phyloP scores from a whole-genome alignment of 2,329 filamentous ascomycete genomes.

The Coniochaeta pulveracea region DNA sequence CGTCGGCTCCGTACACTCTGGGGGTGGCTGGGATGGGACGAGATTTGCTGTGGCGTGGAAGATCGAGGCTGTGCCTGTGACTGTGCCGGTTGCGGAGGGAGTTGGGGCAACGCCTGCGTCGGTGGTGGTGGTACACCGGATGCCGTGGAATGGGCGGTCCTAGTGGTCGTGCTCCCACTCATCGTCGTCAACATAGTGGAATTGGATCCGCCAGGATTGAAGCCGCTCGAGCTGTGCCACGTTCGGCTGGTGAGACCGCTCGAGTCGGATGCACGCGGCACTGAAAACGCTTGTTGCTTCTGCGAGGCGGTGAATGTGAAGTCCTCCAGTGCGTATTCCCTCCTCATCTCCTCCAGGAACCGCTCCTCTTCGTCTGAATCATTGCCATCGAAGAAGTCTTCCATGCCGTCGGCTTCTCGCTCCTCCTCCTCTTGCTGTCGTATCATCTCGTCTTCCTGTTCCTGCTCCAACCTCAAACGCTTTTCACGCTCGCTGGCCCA shows the following conservation, averaged over 20 bases:
- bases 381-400: slow-evolving; percentile 52
- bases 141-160: slow-evolving; percentile 17
- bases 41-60: slow-evolving; percentile 17
- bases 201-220: slow-evolving; percentile 63
- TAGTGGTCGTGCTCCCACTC: slow-evolving; percentile 40
- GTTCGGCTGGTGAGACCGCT: slow-evolving; percentile 68
- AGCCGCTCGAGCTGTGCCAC: slow-evolving; percentile 70
- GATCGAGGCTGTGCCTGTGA: too few species aligned
- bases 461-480: slow-evolving; percentile 27
- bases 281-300: slow-evolving; percentile 48
- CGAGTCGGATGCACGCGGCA: slow-evolving; percentile 72
- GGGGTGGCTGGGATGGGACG: slow-evolving; percentile 7
- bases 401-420: slow-evolving; percentile 18
- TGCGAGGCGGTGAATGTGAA: slow-evolving; percentile 66
- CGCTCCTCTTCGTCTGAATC: slow-evolving; percentile 65
- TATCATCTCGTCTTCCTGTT: slow-evolving; percentile 32
- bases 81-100: slow-evolving; percentile 28
- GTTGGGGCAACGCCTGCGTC: slow-evolving; percentile 31
- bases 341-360: slow-evolving; percentile 78
- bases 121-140: slow-evolving; percentile 28
- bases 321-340: slow-evolving; percentile 70
- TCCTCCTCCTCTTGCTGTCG: slow-evolving; percentile 11
- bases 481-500: slow-evolving; percentile 50
- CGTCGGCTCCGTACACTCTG: slow-evolving; percentile 61
- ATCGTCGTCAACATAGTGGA: slow-evolving; percentile 62